Base-by-base conservation (phyloP, 495 filamentous ascomycete genomes). In the Penicillium macrosclerotiorum region DNA sequence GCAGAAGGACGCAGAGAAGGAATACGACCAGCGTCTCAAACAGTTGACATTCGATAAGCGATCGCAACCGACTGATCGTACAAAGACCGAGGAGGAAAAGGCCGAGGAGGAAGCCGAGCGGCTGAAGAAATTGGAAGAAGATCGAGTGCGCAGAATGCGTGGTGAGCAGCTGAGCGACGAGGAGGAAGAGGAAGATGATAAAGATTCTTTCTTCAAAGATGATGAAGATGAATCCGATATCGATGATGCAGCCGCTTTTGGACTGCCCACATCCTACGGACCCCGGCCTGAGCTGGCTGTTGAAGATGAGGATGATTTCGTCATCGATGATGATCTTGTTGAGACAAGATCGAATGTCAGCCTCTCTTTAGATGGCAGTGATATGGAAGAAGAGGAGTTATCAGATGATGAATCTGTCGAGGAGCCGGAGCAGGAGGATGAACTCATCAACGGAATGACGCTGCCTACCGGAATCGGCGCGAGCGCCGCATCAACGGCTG, bases 291-390 rank as follows among this genome's bases (percentile, higher is more conserved):
- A 70, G 13, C 55, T 78, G 4, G 75, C 59, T 20, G 82, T 90
- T 23, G 89, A 95, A 49, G 91, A 95, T 52, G 91, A 96, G 60
- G 91, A 96, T 58, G 88, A 95, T 47, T 96, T 96, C 52, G 43
- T 89, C 7, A 84, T 96, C 42, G 92, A 96, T 46, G 88, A 93
- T 44, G 84, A 95, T 39, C 76, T 96, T 1, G 77, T 96, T 40
- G 77, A 75, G 29, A 69, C 64, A 24, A 60, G 70, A 26, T 75
- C 79, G 6, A 77, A 81, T 44, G 78, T 72, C 40, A 76, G 75
- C 46, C 65, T 73, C 8, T 75, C 70, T 18, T 67, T 80, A 37
- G 73, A 67, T 33, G 69, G 72, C 13, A 76, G 60, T n/a, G 76
- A 76, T 32, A 75, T 74, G 8, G 78, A 81, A 20, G 75, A 79